Conservation (phyloP, 2,329 filamentous ascomycete genomes). For the Pseudocercospora pini-densiflorae region DNA sequence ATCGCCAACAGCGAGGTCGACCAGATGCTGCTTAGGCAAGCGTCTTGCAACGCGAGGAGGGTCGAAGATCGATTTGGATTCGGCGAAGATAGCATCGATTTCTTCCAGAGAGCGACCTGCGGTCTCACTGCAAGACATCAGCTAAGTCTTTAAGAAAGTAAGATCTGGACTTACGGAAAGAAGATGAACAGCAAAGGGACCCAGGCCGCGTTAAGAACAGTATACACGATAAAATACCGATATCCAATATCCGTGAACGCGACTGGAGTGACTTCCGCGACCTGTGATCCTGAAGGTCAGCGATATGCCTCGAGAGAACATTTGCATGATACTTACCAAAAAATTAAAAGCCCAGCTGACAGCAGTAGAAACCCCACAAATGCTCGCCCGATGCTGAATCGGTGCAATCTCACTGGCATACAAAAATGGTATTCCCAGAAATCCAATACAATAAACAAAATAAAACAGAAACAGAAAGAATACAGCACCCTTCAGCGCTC, state of each 20-base stretch:
- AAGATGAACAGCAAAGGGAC: conserved; percentile 32
- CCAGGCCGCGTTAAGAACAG: conserved; percentile 39
- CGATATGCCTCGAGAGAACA: not conserved
- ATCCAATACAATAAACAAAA: conserved; percentile 32
- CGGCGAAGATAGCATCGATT: conserved; percentile 5
- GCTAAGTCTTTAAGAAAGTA: no score
- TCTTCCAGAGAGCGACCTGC: conserved; percentile 44
- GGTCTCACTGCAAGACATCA: conserved; percentile 19
- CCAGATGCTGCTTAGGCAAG: conserved; percentile 2
- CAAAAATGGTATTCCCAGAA: conserved; percentile 30
- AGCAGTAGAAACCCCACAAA: conserved; percentile 43
- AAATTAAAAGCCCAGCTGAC: conserved; percentile 54
- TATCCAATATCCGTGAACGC: conserved; percentile 35
- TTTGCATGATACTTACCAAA: not conserved
- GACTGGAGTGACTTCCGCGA: conserved; percentile 43
- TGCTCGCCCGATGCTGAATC: conserved; percentile 29
- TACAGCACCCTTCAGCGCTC: conserved; percentile 16
- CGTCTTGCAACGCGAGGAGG: not conserved
- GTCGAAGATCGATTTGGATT: not conserved
- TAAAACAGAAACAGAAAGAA: conserved; percentile 32
- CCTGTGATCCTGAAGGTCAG: not conserved
- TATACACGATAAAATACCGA: conserved; percentile 35
- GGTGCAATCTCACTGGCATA: conserved; percentile 33
- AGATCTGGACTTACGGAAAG: conserved; percentile 24
- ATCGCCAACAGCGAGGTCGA: not conserved